Percentiles rank a stretch among this genome's conserved stretches.
Evolutionary conservation across 1,284 basidiomycete species (phyloP).

Genomic region (Wolfiporia cocos): DNA sequence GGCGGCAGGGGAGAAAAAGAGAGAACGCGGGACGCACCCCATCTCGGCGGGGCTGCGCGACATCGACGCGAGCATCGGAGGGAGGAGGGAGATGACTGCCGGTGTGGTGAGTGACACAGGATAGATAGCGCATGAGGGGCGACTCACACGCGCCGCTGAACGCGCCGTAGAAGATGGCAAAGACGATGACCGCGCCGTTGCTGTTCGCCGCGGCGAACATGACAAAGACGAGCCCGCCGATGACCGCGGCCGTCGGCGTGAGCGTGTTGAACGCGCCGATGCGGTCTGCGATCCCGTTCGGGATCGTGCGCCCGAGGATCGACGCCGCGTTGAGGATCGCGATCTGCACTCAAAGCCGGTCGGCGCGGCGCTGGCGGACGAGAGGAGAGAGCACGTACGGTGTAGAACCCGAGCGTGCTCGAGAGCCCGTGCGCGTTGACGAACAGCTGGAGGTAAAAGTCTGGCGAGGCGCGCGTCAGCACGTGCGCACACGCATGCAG

Average conservation of each 20-base stretch:
- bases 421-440: constrained; percentile 17
- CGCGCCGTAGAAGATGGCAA: constrained; percentile 21
- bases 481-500: too few species aligned
- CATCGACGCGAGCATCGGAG: constrained; percentile 1
- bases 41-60: constrained; percentile 4
- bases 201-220: constrained; percentile 17
- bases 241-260: constrained; percentile 4
- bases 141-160: constrained; percentile 19
- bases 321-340: constrained; percentile 17
- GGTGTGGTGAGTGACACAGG: too few species aligned
- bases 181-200: constrained; percentile 11
- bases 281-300: constrained; percentile 16
- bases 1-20: constrained; percentile 1
- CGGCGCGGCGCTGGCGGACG: neutral
- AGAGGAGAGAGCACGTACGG: constrained; percentile 6
- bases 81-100: constrained; percentile 2
- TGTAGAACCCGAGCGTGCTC: constrained; percentile 17
- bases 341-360: constrained; percentile 10
- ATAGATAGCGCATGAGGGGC: neutral
- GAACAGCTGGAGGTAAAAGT: constrained; percentile 24
- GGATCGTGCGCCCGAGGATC: constrained; percentile 14
- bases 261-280: constrained; percentile 18
- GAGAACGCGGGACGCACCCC: neutral
- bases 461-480: constrained; percentile 5
- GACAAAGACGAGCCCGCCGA: constrained; percentile 15